These are phyloP conservation scores for Platanthera zijinensis DNA, from an alignment of 106 monocot species.

Conservation along the genomic window DNA sequence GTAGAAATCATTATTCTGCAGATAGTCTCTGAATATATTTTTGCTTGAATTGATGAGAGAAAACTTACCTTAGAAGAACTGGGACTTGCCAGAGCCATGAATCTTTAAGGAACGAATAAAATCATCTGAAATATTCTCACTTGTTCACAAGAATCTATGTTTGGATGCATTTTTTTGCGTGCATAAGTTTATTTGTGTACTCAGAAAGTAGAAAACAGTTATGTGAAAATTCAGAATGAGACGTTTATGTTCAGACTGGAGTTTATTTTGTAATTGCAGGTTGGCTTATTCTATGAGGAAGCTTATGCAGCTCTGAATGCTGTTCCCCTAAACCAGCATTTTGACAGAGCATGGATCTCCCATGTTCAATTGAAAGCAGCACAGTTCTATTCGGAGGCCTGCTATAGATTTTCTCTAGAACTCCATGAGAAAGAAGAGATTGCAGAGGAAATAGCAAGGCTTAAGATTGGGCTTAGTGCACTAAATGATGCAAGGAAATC, in stretches of 20 bases:
- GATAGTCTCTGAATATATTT: background rate
- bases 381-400: slow-evolving; percentile 71
- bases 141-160: background rate
- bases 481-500: slow-evolving; percentile 60
- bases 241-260: background rate
- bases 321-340: slow-evolving; percentile 55
- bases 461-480: slow-evolving; percentile 49
- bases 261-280: slow-evolving; percentile 21
- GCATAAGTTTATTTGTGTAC: background rate
- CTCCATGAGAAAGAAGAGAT: slow-evolving; percentile 77
- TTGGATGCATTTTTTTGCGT: background rate
- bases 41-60: background rate
- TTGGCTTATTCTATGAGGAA: slow-evolving; percentile 47
- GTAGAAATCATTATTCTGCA: background rate
- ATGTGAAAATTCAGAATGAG: background rate
- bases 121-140: too few relatives aligned
- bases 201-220: background rate
- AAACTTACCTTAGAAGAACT: background rate
- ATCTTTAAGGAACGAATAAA: too few relatives aligned
- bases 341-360: slow-evolving; percentile 49
- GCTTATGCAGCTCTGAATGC: slow-evolving; percentile 35
- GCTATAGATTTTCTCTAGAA: slow-evolving; percentile 44
- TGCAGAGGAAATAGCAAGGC: slow-evolving; percentile 65
- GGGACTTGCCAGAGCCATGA: too few relatives aligned
- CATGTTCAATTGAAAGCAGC: slow-evolving; percentile 57